A percentile compares a stretch with the other conserved stretches of the same genome.
phyloP scores from a whole-genome alignment of 208 protist genomes.

The Naegleria fowleri region DNA sequence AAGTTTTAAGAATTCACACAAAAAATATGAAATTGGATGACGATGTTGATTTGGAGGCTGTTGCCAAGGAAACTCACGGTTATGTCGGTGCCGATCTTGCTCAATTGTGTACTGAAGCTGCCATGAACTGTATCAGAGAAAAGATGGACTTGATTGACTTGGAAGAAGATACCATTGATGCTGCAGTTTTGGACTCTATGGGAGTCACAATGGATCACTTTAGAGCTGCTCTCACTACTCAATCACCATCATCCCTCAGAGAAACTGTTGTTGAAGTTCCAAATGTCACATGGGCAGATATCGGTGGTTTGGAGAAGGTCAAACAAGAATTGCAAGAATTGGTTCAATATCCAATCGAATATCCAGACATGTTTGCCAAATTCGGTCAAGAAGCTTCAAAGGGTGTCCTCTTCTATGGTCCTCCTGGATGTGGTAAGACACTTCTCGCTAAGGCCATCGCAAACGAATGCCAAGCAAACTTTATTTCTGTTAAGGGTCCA shows the following conservation, averaged over 20 bases:
- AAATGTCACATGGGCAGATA: constrained; percentile 97
- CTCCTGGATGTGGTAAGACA: constrained; percentile 98
- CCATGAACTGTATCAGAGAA: constrained; percentile 99
- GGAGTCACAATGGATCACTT: constrained; percentile 98
- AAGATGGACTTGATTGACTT: constrained; percentile 99
- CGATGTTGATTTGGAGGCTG: constrained; percentile 95
- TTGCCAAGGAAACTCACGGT: constrained; percentile 95
- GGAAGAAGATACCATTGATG: constrained; percentile 98
- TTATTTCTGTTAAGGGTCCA: constrained; percentile 99
- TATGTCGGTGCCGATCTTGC: constrained; percentile 99
- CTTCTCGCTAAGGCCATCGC: constrained; percentile 94
- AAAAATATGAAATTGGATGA: constrained; percentile 99
- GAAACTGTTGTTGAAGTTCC: constrained; percentile 98
- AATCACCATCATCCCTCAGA: constrained; percentile 98
- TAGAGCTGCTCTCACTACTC: constrained; percentile 83
- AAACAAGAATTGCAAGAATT: constrained; percentile 98
- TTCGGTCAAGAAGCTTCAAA: constrained; percentile 98
- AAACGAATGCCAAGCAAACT: constrained; percentile 99
- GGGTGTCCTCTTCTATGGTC: constrained; percentile 95
- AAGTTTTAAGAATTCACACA: constrained; percentile 99
- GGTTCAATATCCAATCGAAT: constrained; percentile 99
- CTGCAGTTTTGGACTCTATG: constrained; percentile 95
- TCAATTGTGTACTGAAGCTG: constrained; percentile 98
- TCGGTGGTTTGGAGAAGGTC: constrained; percentile 96
- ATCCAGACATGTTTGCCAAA: constrained; percentile 99